Conservation (phyloP, 2,329 filamentous ascomycete genomes). For the Fusarium globosum region DNA sequence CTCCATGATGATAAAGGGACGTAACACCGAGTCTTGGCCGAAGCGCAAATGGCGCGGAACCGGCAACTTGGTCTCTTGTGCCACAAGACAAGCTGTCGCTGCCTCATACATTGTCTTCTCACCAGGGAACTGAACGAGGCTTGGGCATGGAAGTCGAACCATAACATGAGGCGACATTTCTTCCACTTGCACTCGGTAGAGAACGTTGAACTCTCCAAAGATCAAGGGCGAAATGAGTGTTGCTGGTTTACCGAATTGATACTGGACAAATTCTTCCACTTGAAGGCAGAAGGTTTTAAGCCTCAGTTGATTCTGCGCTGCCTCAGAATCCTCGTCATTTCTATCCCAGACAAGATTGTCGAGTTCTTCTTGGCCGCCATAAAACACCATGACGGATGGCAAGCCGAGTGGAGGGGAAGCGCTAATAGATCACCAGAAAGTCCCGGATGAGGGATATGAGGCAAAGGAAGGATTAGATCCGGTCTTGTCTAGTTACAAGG, state of each 20-base stretch:
- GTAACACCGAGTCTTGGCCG: slow-evolving; percentile 34
- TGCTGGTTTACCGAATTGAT: background rate
- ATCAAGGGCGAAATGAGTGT: slow-evolving; percentile 5
- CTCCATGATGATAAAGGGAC: slow-evolving; percentile 47
- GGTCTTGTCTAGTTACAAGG: no score
- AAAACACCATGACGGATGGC: no score
- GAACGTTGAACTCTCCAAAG: background rate
- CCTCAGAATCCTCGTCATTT: slow-evolving; percentile 11
- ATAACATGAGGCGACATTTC: background rate
- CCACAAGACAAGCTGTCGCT: slow-evolving; percentile 14
- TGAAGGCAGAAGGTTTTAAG: background rate
- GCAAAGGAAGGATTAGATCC: no score
- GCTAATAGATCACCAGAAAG: no score
- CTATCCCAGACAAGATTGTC: slow-evolving; percentile 29
- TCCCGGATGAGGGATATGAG: no score
- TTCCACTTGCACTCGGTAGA: background rate
- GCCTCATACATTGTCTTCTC: slow-evolving; percentile 29
- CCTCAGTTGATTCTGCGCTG: background rate
- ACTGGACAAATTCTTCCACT: background rate
- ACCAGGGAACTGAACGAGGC: slow-evolving; percentile 1
- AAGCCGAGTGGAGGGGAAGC: no score
- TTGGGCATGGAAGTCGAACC: slow-evolving; percentile 4
- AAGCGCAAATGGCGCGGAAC: slow-evolving; percentile 13
- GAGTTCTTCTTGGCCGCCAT: slow-evolving; percentile 22
- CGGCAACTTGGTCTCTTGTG: slow-evolving; percentile 1